Percentiles rank a stretch among this genome's conserved stretches.
These are phyloP conservation scores for Nothophytophthora sp. DNA, from an alignment of 352 stramenopile genomes.

Conservation along the genomic window DNA sequence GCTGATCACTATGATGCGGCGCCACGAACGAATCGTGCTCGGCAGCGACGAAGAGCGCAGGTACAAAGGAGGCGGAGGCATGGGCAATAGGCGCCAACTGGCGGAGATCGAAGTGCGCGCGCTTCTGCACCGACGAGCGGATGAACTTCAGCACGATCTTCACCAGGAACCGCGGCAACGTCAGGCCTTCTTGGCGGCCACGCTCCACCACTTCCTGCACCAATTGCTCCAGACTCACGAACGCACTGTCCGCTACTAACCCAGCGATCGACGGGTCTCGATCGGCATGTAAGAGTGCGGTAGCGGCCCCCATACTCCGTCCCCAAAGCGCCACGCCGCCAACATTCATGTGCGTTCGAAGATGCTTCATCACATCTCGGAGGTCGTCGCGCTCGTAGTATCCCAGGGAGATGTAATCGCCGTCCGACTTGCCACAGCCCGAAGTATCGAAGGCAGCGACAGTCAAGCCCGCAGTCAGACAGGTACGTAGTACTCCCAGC, in stretches of 20 bases:
- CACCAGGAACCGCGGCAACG: slow-evolving; percentile 91
- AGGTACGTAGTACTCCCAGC: slow-evolving; percentile 86
- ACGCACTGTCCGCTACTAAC: slow-evolving; percentile 98
- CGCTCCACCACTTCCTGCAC: slow-evolving; percentile 98
- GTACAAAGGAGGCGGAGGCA: slow-evolving; percentile 95
- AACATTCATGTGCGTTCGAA: slow-evolving; percentile 90
- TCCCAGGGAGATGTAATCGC: slow-evolving; percentile 97
- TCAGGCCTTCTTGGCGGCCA: slow-evolving; percentile 92
- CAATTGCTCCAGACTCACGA: slow-evolving; percentile 95
- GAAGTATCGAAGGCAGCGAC: slow-evolving; percentile 98
- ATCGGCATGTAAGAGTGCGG: slow-evolving; percentile 97
- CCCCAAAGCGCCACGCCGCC: slow-evolving; percentile 98
- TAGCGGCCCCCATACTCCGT: slow-evolving; percentile 97
- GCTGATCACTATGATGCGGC: slow-evolving; percentile 83
- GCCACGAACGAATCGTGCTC: slow-evolving; percentile 96
- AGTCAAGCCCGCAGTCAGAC: slow-evolving; percentile 93
- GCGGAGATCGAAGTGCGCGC: slow-evolving; percentile 85
- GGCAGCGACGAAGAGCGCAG: slow-evolving; percentile 95
- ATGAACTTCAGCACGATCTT: slow-evolving; percentile 93
- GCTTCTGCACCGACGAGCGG: slow-evolving; percentile 91
- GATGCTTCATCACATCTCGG: slow-evolving; percentile 91
- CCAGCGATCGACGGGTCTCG: slow-evolving; percentile 96
- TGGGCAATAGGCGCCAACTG: slow-evolving; percentile 84
- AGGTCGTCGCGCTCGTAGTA: slow-evolving; percentile 95
- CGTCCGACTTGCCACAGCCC: slow-evolving; percentile 95